Percentiles rank a stretch among this genome's conserved stretches.
Conservation (phyloP, 805 yeast species). For the Saccharomycopsis sp. region DNA sequence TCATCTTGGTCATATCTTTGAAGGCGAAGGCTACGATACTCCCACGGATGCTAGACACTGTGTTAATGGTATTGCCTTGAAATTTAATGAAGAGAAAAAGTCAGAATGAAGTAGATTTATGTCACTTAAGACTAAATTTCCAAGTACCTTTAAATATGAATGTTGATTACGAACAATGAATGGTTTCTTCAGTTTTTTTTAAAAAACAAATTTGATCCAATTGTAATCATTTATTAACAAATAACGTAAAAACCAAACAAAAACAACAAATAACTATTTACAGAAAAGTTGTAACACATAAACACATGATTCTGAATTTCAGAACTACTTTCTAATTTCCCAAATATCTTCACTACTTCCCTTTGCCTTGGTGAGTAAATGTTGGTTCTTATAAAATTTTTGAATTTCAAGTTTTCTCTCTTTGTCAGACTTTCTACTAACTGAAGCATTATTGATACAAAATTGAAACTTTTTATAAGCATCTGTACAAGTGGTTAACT, state of each 20-base stretch:
- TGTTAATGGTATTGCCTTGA: conserved; percentile 77
- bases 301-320: too few relatives aligned
- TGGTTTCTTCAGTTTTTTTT: too few relatives aligned
- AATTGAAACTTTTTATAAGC: conserved; percentile 72
- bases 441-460: conserved; percentile 53
- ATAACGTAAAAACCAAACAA: too few relatives aligned
- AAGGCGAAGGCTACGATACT: conserved; percentile 80
- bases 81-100: too few relatives aligned
- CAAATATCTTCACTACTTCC: conserved; percentile 86
- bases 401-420: conserved; percentile 42
- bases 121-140: too few relatives aligned
- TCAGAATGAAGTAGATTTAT: too few relatives aligned
- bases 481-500: conserved; percentile 56
- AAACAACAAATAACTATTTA: too few relatives aligned
- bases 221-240: too few relatives aligned
- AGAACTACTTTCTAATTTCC: conserved; percentile 31
- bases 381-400: conserved; percentile 55
- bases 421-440: conserved; percentile 31
- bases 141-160: too few relatives aligned
- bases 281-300: background rate
- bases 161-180: too few relatives aligned
- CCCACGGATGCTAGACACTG: conserved; percentile 94
- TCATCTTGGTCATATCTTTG: conserved; percentile 91
- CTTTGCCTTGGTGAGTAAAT: conserved; percentile 46
- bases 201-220: too few relatives aligned